Percentiles rank a stretch among this genome's conserved stretches.
Conservation (phyloP, 371 early-diverging fungal species). For the Capniomyces stellatus region DNA sequence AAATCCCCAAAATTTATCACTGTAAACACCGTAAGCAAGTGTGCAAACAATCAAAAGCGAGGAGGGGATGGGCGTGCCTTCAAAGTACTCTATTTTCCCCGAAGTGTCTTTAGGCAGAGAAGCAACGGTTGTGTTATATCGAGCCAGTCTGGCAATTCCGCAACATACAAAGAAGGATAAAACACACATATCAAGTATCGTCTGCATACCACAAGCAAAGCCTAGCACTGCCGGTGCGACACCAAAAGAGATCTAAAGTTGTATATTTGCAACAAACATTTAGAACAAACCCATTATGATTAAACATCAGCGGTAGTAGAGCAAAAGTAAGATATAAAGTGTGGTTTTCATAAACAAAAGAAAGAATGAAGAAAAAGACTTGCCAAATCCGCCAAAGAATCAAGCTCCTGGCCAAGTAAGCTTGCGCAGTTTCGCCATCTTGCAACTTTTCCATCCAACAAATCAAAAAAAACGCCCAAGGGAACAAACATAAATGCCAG, state of each 20-base stretch:
- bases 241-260: conserved; percentile 56
- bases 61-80: conserved; percentile 83
- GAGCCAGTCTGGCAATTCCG: conserved; percentile 71
- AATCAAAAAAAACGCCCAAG: conserved; percentile 59
- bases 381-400: conserved; percentile 59
- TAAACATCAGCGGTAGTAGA: not conserved
- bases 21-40: conserved; percentile 42
- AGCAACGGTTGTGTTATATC: conserved; percentile 77
- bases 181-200: conserved; percentile 50
- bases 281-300: not conserved
- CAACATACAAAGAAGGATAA: conserved; percentile 75
- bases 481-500: conserved; percentile 57
- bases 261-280: conserved; percentile 8
- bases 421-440: conserved; percentile 64
- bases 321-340: not conserved
- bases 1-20: conserved; percentile 30
- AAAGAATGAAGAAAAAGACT: not conserved
- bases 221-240: conserved; percentile 73
- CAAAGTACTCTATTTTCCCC: conserved; percentile 68
- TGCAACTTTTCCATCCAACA: conserved; percentile 75
- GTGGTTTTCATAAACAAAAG: not conserved
- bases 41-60: conserved; percentile 45
- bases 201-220: conserved; percentile 72
- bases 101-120: conserved; percentile 47
- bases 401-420: conserved; percentile 36